Percentiles rank a stretch among this genome's conserved stretches.
Evolutionary conservation across 2,329 filamentous ascomycete genomes (phyloP).

Genomic region (Diaporthe nobilis): DNA sequence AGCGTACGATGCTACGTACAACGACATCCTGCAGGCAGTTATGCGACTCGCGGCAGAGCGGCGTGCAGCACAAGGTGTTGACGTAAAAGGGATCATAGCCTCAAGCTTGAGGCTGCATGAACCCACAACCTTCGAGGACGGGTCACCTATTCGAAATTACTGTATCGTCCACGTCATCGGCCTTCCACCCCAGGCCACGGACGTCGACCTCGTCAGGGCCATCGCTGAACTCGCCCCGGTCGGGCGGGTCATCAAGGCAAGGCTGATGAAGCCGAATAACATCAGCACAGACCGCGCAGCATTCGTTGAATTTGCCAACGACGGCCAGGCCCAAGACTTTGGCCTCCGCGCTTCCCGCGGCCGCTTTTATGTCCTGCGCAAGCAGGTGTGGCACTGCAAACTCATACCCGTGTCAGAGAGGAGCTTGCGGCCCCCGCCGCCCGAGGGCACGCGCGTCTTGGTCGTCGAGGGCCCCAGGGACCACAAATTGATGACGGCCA

Average conservation of each 20-base stretch:
- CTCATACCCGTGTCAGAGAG: rapidly evolving
- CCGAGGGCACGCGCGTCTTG: not conserved
- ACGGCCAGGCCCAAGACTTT: not conserved
- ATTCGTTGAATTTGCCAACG: not conserved
- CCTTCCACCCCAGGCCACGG: not conserved
- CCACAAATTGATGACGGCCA: not conserved
- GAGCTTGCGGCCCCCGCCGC: not conserved
- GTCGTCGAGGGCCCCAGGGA: not conserved
- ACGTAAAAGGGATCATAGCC: not conserved
- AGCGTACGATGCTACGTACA: not conserved
- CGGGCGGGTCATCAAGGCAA: not conserved
- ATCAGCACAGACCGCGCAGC: not conserved
- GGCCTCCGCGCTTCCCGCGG: not conserved
- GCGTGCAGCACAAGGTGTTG: not conserved
- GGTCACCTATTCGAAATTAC: not conserved
- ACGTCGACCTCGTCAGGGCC: not conserved
- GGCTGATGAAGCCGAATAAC: not conserved
- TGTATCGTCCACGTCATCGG: rapidly evolving
- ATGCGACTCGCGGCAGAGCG: not conserved
- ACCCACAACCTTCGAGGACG: not conserved
- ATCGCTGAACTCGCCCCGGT: not conserved
- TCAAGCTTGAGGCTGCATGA: not conserved
- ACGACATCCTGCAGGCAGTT: not conserved
- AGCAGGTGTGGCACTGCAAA: not conserved
- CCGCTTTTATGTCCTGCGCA: not conserved